Conservation (phyloP, 768 basidiomycete genomes). For the Phylloporus scabripes region DNA sequence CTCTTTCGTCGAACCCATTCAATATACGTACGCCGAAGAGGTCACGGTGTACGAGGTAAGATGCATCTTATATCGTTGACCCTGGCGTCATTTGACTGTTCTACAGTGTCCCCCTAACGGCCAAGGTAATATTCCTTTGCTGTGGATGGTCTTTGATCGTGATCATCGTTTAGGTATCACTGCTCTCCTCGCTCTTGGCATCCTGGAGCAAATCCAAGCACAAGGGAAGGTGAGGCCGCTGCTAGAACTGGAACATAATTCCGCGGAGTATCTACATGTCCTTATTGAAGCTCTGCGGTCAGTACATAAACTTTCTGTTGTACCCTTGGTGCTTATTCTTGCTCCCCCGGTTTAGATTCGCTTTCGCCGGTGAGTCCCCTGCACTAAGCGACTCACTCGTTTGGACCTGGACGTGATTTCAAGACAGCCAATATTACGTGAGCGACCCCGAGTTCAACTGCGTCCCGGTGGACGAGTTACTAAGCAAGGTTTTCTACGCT, state of each 20-base stretch:
- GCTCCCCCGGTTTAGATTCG: constrained; percentile 37
- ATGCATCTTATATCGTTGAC: not conserved
- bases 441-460: constrained; percentile 78
- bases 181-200: constrained; percentile 87
- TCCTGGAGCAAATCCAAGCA: constrained; percentile 81
- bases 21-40: constrained; percentile 79
- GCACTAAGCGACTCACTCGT: not conserved
- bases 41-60: constrained; percentile 88
- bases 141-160: not conserved
- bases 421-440: constrained; percentile 88
- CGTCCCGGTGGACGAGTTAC: constrained; percentile 73
- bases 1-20: constrained; percentile 82
- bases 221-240: constrained; percentile 65
- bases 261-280: constrained; percentile 80
- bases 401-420: not conserved
- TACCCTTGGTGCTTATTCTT: constrained; percentile 2
- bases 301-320: constrained; percentile 13
- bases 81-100: not conserved
- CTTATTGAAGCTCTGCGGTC: constrained; percentile 82
- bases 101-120: constrained; percentile 91
- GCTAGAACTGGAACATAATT: constrained; percentile 84
- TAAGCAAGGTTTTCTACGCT: constrained; percentile 62
- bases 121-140: constrained; percentile 53
- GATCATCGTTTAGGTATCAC: constrained; percentile 57
- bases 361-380: constrained; percentile 62